Base-by-base conservation (phyloP, 495 filamentous ascomycete genomes). In the Daldinia vernicosa region DNA sequence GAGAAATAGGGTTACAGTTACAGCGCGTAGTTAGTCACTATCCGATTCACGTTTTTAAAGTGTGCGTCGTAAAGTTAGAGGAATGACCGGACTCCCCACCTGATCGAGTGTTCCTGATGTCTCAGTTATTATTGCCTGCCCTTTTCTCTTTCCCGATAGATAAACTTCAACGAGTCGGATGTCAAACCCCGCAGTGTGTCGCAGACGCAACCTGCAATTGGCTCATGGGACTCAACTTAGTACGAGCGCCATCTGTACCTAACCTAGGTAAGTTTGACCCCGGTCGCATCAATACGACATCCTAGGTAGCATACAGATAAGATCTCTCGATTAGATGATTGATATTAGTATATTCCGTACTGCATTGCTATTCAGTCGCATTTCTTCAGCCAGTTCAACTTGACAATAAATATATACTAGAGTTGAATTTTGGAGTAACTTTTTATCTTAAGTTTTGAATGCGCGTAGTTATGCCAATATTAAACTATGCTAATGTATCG, bases 141-240 rank as follows among this genome's bases (percentile, higher is more conserved):
- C 30, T 26, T 39, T 37, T 14, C 15, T 28, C 24, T 27, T 53
- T 47, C 33, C 56, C 22, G 32, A 51, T 28, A 61, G 54, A 60
- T 58, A 64, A 59, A 30, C 43, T 50, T 64, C 55, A 47, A 60
- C 65, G 64, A 72, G 64, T 72, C 60, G 54, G 60, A 59, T 68
- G 14, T 17, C 11, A 19, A 68, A 27, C 69, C 60, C 64, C 59
- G 65, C 64, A 72, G 12, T 68, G 69, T 72, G 69, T 68, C 19
- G 24, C 28, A 58, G 14, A 8, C 7, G 17, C 6, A 43, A 54
- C 7, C 19, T 70, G 30, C n/a, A 24, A 70, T 60, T 70, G 67
- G 67, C 60, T 37, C 30, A 28, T 7, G 45, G 24, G 40, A 14
- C 37, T 19, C 33, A 8, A 30, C 37, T 35, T 17, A 57, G 40